Evolutionary conservation across 73 alveolate genomes (phyloP).

Genomic region (Symbiodinium pilosum): DNA sequence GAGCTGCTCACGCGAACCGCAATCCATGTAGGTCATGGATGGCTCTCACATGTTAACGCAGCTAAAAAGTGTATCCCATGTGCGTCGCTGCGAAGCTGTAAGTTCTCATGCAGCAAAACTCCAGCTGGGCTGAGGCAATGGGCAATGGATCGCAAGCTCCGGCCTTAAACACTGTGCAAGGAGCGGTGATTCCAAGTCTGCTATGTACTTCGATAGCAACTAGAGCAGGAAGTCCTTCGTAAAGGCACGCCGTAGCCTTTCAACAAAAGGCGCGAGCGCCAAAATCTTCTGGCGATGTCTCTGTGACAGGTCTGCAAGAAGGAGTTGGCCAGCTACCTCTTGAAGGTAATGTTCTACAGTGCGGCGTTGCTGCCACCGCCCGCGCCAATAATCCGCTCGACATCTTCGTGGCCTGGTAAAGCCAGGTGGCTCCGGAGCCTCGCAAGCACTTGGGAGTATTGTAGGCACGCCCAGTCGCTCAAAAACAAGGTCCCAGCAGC

Average conservation of each 20-base stretch:
- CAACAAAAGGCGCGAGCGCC: neutral
- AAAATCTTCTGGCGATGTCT: neutral
- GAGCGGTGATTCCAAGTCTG: too few relatives aligned
- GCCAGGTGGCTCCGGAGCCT: constrained; percentile 20
- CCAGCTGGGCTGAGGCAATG: too few relatives aligned
- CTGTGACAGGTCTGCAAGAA: neutral
- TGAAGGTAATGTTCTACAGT: neutral
- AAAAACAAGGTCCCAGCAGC: neutral
- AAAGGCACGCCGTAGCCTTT: neutral
- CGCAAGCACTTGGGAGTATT: neutral
- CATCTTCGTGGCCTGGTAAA: neutral
- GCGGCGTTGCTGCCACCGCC: neutral
- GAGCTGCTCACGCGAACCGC: too few relatives aligned
- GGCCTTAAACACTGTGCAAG: too few relatives aligned
- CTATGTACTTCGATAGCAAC: too few relatives aligned
- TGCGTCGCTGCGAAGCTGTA: too few relatives aligned
- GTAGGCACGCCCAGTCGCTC: neutral
- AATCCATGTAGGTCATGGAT: too few relatives aligned
- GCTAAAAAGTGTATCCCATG: too few relatives aligned
- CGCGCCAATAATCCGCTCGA: neutral
- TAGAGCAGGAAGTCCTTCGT: too few relatives aligned
- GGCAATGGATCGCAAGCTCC: too few relatives aligned
- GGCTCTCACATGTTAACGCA: too few relatives aligned
- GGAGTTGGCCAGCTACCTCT: neutral
- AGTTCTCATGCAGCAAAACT: too few relatives aligned